Conservation (phyloP, 73 alveolate species). For the Paramecium bursaria region DNA sequence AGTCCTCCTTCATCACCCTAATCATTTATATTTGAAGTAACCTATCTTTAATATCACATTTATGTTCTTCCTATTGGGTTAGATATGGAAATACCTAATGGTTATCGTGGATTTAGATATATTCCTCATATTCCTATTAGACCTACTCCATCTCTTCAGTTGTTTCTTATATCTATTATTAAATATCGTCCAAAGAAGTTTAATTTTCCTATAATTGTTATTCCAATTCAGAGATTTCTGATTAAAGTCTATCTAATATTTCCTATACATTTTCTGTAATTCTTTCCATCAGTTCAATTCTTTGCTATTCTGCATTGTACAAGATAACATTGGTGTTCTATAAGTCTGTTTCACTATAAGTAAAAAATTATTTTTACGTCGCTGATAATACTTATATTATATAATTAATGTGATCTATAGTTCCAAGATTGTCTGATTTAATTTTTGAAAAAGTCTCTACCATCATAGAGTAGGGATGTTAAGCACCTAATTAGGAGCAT, state of each 20-base stretch:
- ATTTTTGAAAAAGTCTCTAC: conserved; percentile 5
- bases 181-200: not conserved
- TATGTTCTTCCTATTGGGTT: not conserved
- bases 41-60: conserved; percentile 2
- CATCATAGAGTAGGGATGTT: conserved; percentile 7
- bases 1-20: conserved; percentile 3
- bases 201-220: not conserved
- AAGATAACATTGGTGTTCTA: not conserved
- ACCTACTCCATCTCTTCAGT: not conserved
- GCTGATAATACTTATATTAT: not conserved
- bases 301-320: conserved; percentile 26
- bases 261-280: not conserved
- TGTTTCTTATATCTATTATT: conserved; percentile 9
- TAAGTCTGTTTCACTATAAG: conserved; percentile 4
- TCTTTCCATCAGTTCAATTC: not conserved
- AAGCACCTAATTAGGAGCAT: not conserved
- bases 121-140: not conserved
- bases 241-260: not conserved
- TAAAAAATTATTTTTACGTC: not conserved
- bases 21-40: not conserved
- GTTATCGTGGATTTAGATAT: conserved; percentile 33
- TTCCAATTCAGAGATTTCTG: not conserved
- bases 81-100: no score
- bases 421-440: conserved; percentile 24
- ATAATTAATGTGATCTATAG: conserved; percentile 25